Evolutionary conservation across 805 yeast species (phyloP).

Genomic region (Candida golubevii): DNA sequence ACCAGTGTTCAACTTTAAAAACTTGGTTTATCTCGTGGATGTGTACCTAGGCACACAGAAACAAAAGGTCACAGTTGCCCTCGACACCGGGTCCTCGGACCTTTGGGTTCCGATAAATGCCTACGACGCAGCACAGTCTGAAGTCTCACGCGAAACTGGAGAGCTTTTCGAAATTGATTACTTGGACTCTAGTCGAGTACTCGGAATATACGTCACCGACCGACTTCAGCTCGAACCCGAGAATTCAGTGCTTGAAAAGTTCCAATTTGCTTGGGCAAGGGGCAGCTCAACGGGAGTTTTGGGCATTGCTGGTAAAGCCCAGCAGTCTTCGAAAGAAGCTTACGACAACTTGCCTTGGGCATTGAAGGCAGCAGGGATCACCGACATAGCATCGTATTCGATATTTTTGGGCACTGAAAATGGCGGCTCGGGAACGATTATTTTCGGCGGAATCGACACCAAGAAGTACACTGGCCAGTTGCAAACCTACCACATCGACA

Average conservation of each 20-base stretch:
- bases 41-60: slow-evolving; percentile 10
- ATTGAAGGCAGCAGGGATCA: slow-evolving; percentile 54
- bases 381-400: slow-evolving; percentile 54
- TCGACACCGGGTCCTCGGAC: slow-evolving; percentile 43
- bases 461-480: slow-evolving; percentile 27
- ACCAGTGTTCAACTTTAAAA: neutral
- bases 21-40: slow-evolving; percentile 8
- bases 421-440: slow-evolving; percentile 24
- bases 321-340: neutral
- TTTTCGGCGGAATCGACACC: slow-evolving; percentile 43
- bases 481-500: neutral
- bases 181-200: slow-evolving; percentile 3
- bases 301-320: slow-evolving; percentile 8
- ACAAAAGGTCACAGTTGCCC: slow-evolving; percentile 24
- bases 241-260: slow-evolving; percentile 1
- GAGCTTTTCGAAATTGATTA: slow-evolving; percentile 4
- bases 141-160: neutral
- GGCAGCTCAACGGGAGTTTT: slow-evolving; percentile 5
- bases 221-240: slow-evolving; percentile 3
- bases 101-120: slow-evolving; percentile 28
- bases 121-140: neutral
- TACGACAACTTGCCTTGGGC: slow-evolving; percentile 55
- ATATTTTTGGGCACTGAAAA: slow-evolving; percentile 47
- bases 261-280: slow-evolving; percentile 10
- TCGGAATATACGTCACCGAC: slow-evolving; percentile 9